Evolutionary conservation across 805 yeast genomes (phyloP).

Genomic region (Scheffersomyces stipitis): DNA sequence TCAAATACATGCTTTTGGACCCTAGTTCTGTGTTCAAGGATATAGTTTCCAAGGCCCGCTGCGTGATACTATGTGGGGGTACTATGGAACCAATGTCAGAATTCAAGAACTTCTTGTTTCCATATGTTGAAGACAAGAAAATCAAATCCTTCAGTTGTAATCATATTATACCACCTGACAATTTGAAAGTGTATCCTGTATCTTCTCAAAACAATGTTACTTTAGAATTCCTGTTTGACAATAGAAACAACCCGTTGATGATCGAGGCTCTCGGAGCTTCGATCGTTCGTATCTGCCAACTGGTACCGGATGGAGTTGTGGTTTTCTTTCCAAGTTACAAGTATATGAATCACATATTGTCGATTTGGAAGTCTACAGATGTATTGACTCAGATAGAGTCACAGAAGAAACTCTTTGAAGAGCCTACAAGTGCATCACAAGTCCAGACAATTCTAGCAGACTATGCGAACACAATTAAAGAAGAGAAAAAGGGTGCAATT

Average conservation of each 20-base stretch:
- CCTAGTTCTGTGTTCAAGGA: slow-evolving; percentile 71
- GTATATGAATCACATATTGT: slow-evolving; percentile 54
- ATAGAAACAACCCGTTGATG: slow-evolving; percentile 49
- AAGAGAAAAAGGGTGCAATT: slow-evolving; percentile 53
- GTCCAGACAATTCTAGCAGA: slow-evolving; percentile 48
- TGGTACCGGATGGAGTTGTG: slow-evolving; percentile 74
- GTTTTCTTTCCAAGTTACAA: slow-evolving; percentile 83
- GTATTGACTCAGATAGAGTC: slow-evolving; percentile 30
- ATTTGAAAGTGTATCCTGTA: slow-evolving; percentile 62
- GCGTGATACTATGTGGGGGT: slow-evolving; percentile 88
- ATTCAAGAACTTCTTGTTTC: slow-evolving; percentile 63
- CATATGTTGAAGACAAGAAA: slow-evolving; percentile 40
- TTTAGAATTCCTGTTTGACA: slow-evolving; percentile 70
- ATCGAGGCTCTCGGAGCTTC: slow-evolving; percentile 51
- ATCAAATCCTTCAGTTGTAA: slow-evolving; percentile 69
- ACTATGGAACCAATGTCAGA: slow-evolving; percentile 91
- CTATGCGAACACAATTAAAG: slow-evolving; percentile 46
- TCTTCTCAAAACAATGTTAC: slow-evolving; percentile 14
- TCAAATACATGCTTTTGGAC: slow-evolving; percentile 76
- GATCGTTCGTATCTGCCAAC: slow-evolving; percentile 39
- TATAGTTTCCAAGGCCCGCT: slow-evolving; percentile 60
- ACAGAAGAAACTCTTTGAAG: slow-evolving; percentile 54
- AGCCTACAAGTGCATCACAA: slow-evolving; percentile 44
- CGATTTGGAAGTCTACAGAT: slow-evolving; percentile 49
- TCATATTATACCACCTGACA: slow-evolving; percentile 75